These are phyloP conservation scores for Verticillium longisporum DNA, from an alignment of 2,329 filamentous ascomycete species.

Conservation along the genomic window DNA sequence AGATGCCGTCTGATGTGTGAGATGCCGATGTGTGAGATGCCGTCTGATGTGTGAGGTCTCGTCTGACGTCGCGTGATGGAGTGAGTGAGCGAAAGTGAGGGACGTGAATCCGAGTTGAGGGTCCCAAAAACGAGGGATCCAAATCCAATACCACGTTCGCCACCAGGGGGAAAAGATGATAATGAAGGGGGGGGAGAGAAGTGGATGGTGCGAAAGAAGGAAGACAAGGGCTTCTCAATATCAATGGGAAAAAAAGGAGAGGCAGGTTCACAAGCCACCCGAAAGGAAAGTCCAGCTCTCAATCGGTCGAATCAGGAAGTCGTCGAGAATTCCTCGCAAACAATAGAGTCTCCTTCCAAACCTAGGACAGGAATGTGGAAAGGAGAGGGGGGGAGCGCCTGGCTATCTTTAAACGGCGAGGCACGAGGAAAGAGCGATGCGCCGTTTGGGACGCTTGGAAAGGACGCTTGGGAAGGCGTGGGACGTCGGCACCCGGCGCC, in stretches of 20 bases:
- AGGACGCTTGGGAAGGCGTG: too few relatives aligned
- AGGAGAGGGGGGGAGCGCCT: background rate
- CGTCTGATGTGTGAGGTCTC: background rate
- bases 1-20: background rate
- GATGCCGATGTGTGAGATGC: too few relatives aligned
- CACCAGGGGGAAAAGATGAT: background rate
- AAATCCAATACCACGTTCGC: background rate
- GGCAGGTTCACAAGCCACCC: background rate
- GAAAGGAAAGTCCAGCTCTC: background rate
- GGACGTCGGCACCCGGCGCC: background rate
- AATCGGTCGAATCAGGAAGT: background rate
- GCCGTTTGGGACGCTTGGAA: too few relatives aligned
- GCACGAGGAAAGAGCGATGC: background rate
- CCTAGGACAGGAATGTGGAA: background rate
- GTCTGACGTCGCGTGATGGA: background rate
- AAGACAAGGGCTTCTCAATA: background rate
- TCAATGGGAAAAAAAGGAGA: background rate
- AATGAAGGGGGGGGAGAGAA: background rate
- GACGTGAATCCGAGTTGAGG: background rate
- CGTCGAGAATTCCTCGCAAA: background rate
- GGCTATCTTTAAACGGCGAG: background rate
- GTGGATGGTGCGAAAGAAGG: too few relatives aligned
- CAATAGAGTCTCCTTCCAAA: background rate
- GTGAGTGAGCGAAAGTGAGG: background rate
- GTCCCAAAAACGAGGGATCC: background rate